Evolutionary conservation across 2,329 filamentous ascomycete genomes (phyloP).

Genomic region (Colletotrichum magnum): DNA sequence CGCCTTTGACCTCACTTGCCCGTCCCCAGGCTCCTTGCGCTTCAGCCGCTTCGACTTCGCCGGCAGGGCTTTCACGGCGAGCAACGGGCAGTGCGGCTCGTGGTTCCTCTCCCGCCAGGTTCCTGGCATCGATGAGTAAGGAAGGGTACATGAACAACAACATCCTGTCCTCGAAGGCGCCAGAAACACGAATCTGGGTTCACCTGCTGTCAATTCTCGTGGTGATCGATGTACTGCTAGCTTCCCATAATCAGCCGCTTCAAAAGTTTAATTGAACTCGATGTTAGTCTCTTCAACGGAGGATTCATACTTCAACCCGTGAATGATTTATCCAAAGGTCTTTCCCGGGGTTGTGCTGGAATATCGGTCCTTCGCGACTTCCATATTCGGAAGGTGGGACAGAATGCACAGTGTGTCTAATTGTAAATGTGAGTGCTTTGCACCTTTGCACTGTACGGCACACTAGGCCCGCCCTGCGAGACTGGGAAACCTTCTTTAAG

Average conservation of each 20-base stretch:
- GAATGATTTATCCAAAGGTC: background rate
- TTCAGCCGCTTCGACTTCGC: background rate
- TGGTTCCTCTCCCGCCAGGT: conserved; percentile 18
- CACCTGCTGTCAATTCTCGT: no score
- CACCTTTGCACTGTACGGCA: background rate
- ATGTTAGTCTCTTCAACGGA: no score
- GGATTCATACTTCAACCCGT: no score
- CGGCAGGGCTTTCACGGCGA: conserved; percentile 16
- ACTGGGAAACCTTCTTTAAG: background rate
- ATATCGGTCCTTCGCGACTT: background rate
- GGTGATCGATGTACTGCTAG: background rate
- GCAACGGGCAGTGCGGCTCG: conserved; percentile 28
- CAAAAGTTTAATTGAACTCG: background rate
- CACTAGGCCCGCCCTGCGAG: background rate
- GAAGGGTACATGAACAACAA: no score
- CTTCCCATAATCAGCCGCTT: background rate
- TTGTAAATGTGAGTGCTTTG: background rate
- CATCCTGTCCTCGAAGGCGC: no score
- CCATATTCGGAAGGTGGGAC: conserved; percentile 21
- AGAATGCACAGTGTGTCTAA: background rate
- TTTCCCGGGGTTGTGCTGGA: conserved; percentile 10
- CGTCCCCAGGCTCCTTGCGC: conserved; percentile 13
- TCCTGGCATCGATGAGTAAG: background rate
- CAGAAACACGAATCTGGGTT: no score
- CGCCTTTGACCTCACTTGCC: background rate